Base-by-base conservation (phyloP, 371 early-diverging fungal species). In the Umbelopsis sp. region DNA sequence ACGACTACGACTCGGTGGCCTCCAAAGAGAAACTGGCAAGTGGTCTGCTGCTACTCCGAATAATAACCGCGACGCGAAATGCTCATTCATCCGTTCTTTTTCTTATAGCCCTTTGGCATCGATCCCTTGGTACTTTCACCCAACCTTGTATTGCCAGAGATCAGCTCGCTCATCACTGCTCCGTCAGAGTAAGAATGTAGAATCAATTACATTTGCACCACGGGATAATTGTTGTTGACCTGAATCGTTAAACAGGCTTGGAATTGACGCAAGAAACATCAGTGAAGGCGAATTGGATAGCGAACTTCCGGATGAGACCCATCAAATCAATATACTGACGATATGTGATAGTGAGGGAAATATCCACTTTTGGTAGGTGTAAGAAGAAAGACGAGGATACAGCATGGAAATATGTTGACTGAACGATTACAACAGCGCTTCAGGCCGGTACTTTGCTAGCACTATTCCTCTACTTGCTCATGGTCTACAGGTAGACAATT, bases 341-440 rank as follows among this genome's bases (percentile, higher is more conserved):
- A 69, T 69, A n/a, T 69, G 73, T 10, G 73, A 73, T 24, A 35
- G 63, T 18, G 50, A 63, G 10, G 73, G 73, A 2, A 70, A 66
- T 50, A 50, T 73, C 14, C 70, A 73, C 66, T 44, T 73, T 62
- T 69, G 72, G 72, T 72, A 24, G 44, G 35, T 22, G 3, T 38
- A 62, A 8, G 32, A 22, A 3, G 11, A 8, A 48, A 48, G 16
- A 48, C 14, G 48, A 18, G 48, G 5, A 6, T 48, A 48, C 8
- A 18, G 16, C 8, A 22, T 62, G 62, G 62, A 64, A 22, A 0
- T 22, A 22, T 22, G 12, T 41, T 7, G 12, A 41, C 41, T 41
- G 32, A 24, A 57, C 48, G 48, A 65, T 20, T 44, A 22, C 7
- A 41, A n/a, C n/a, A 44, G 52, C 16, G 57, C 14, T 12, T 68